Percentiles rank a stretch among this genome's conserved stretches.
These are phyloP conservation scores for Gnomoniopsis sp. DNA, from an alignment of 2,329 filamentous ascomycete genomes.

Conservation along the genomic window DNA sequence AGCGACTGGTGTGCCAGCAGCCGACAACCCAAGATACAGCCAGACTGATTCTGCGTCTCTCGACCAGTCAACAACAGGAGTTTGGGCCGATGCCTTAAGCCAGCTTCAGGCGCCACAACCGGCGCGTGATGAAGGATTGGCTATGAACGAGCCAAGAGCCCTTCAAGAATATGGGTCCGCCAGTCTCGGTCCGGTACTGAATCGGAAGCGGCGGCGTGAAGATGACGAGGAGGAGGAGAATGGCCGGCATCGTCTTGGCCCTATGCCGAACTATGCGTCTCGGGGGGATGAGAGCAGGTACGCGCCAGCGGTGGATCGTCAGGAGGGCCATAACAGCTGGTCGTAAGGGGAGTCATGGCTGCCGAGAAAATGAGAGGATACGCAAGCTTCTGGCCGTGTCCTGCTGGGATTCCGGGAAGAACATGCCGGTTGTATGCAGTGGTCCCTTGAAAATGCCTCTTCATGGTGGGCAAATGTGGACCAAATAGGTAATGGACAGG, in stretches of 20 bases:
- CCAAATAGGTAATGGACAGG: neutral
- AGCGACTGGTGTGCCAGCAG: neutral
- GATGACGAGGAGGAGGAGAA: conserved; percentile 13
- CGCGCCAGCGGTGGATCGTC: conserved; percentile 2
- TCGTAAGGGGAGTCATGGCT: neutral
- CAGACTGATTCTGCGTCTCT: conserved; percentile 7
- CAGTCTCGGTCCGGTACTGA: conserved; percentile 10
- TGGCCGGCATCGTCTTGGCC: conserved; percentile 3
- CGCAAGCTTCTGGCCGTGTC: neutral
- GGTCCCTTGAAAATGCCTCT: neutral
- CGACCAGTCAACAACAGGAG: conserved; percentile 1
- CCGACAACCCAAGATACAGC: neutral
- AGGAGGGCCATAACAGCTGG: conserved; percentile 1
- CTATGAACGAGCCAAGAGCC: neutral
- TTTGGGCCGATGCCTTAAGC: conserved; percentile 7
- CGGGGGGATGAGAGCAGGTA: conserved; percentile 4
- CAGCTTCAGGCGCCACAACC: conserved; percentile 11
- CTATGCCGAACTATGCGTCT: conserved; percentile 10
- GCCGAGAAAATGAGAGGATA: neutral
- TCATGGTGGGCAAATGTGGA: neutral
- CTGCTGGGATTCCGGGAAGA: no score
- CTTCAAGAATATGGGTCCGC: conserved; percentile 8
- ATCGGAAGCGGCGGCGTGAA: conserved; percentile 13
- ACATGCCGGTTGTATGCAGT: neutral
- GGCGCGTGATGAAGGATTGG: neutral